Conservation (phyloP, 2,329 filamentous ascomycete species). For the Bipolaris sorokiniana region DNA sequence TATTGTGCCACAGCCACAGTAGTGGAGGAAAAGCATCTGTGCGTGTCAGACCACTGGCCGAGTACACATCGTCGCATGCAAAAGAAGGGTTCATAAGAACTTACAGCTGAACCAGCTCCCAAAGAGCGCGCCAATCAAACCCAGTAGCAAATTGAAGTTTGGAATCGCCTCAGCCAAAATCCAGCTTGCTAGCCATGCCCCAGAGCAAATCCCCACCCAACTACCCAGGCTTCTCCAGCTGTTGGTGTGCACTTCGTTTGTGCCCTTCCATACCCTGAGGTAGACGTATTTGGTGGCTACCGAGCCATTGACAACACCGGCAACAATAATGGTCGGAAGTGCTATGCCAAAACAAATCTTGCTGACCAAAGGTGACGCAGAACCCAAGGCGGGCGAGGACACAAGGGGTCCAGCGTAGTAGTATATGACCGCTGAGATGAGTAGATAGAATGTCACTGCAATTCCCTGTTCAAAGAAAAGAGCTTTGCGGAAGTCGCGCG, state of each 20-base stretch:
- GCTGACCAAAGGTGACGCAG: slow-evolving; percentile 61
- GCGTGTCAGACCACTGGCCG: slow-evolving; percentile 1
- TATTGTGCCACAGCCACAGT: slow-evolving; percentile 58
- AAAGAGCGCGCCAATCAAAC: slow-evolving; percentile 66
- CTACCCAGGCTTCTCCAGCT: slow-evolving; percentile 45
- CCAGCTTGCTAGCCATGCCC: slow-evolving; percentile 67
- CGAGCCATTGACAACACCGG: slow-evolving; percentile 72
- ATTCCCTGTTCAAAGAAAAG: slow-evolving; percentile 66
- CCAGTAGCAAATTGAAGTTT: slow-evolving; percentile 70
- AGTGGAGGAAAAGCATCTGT: slow-evolving; percentile 51
- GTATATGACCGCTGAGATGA: slow-evolving; percentile 72
- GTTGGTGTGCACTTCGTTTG: slow-evolving; percentile 49
- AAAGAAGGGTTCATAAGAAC: slow-evolving; percentile 18
- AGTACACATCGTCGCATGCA: not conserved
- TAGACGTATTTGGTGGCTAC: slow-evolving; percentile 72
- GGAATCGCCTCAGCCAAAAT: slow-evolving; percentile 73
- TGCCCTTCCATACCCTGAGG: slow-evolving; percentile 66
- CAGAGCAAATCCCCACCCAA: slow-evolving; percentile 65
- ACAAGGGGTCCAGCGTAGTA: slow-evolving; percentile 67
- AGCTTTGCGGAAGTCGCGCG: slow-evolving; percentile 66
- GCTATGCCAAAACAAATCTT: slow-evolving; percentile 73
- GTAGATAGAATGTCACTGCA: slow-evolving; percentile 67
- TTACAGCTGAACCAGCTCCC: slow-evolving; percentile 70
- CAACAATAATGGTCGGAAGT: slow-evolving; percentile 72
- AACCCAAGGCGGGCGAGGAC: slow-evolving; percentile 69